Evolutionary conservation across 1,284 basidiomycete genomes (phyloP).

Genomic region (Erythrobasidium hasegawianum): DNA sequence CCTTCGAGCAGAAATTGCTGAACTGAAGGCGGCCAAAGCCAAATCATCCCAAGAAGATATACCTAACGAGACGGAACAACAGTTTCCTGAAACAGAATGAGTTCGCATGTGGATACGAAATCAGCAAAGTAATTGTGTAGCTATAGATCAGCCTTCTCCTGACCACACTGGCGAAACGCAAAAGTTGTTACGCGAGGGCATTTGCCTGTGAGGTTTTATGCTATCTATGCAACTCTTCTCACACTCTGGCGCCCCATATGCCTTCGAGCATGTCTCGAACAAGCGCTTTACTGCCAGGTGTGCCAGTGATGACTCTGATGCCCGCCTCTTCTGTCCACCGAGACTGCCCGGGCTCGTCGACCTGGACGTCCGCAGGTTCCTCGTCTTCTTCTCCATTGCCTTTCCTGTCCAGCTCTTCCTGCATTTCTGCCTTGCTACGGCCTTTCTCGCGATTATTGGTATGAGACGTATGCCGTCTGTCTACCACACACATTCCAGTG

Average conservation of each 20-base stretch:
- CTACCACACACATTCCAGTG: constrained; percentile 33
- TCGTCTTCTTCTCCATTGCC: background rate
- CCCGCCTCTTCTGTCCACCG: constrained; percentile 1
- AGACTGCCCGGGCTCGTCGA: constrained; percentile 10
- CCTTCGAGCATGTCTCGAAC: constrained; percentile 17
- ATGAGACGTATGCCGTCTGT: constrained; percentile 12
- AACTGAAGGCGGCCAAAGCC: background rate
- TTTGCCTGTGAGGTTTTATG: too few species aligned
- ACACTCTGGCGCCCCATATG: constrained; percentile 18
- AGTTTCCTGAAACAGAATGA: too few species aligned
- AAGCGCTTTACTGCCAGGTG: constrained; percentile 29
- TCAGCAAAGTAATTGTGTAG: background rate
- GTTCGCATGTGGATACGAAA: too few species aligned
- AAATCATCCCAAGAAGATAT: background rate
- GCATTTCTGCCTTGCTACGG: constrained; percentile 14
- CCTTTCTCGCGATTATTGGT: constrained; percentile 14
- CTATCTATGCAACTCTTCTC: background rate
- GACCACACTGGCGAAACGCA: too few species aligned
- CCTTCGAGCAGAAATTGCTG: background rate
- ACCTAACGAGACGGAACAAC: constrained; percentile 6
- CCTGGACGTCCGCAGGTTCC: constrained; percentile 19
- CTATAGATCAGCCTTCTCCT: too few species aligned
- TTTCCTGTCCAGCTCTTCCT: constrained; percentile 3
- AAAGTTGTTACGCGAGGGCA: too few species aligned
- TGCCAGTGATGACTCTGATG: constrained; percentile 23